A percentile compares a stretch with the other conserved stretches of the same genome.
These are phyloP conservation scores for Cyclotella baltica DNA, from an alignment of 108 stramenopile species.

Conservation along the genomic window DNA sequence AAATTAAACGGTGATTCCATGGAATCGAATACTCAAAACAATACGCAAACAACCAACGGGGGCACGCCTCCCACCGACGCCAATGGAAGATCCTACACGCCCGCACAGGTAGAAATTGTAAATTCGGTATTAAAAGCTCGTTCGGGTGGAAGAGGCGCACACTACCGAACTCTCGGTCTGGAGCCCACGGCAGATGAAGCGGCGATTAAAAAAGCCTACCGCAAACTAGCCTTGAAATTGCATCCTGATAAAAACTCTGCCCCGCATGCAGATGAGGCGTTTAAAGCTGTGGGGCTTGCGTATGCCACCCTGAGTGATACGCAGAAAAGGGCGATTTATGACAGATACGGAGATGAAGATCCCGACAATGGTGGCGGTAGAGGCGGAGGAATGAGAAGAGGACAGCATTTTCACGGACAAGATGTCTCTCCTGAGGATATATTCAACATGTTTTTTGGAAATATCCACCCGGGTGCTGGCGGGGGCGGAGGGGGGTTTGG, in stretches of 20 bases:
- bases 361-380: constrained; percentile 89
- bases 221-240: constrained; percentile 86
- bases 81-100: constrained; percentile 76
- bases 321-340: constrained; percentile 90
- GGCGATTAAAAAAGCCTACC: constrained; percentile 91
- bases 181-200: constrained; percentile 61
- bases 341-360: constrained; percentile 91
- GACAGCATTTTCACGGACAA: constrained; percentile 64
- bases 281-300: constrained; percentile 93
- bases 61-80: constrained; percentile 27
- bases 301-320: constrained; percentile 88
- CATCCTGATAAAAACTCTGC: constrained; percentile 95
- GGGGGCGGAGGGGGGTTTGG: constrained; percentile 45
- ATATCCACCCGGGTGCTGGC: constrained; percentile 64
- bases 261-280: constrained; percentile 93
- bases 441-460: constrained; percentile 98
- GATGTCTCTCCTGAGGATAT: constrained; percentile 94
- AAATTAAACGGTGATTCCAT: constrained; percentile 18
- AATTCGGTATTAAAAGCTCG: constrained; percentile 67
- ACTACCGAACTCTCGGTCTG: constrained; percentile 88
- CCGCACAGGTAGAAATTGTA: constrained; percentile 72
- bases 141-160: constrained; percentile 84
- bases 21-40: constrained; percentile 7
- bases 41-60: constrained; percentile 27
- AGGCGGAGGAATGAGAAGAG: constrained; percentile 58